Percentiles rank a stretch among this genome's conserved stretches.
These are phyloP conservation scores for Talaromyces albobiverticillius DNA, from an alignment of 2,329 filamentous ascomycete species.

Conservation along the genomic window DNA sequence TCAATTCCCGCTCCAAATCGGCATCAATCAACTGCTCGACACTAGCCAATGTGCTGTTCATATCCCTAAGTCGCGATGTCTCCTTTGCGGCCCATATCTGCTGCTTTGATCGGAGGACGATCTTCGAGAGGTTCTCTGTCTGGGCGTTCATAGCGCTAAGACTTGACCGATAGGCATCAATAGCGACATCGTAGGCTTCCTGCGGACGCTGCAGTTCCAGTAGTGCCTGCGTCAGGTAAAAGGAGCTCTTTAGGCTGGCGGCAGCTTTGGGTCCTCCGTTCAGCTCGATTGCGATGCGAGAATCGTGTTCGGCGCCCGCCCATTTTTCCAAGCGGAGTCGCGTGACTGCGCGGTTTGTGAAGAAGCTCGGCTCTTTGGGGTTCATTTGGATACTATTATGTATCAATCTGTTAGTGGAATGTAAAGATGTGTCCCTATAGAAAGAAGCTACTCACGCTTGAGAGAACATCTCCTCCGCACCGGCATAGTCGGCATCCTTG, in stretches of 20 bases:
- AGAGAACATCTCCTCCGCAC: slow-evolving; percentile 46
- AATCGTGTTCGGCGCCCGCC: slow-evolving; percentile 74
- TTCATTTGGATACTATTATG: slow-evolving; percentile 68
- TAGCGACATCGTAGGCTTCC: slow-evolving; percentile 68
- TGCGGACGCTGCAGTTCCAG: slow-evolving; percentile 69
- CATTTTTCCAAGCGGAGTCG: slow-evolving; percentile 71
- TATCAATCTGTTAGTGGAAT: no score
- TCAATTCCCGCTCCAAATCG: slow-evolving; percentile 37
- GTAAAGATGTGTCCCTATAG: no score
- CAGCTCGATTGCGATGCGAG: slow-evolving; percentile 69
- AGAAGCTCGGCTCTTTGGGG: slow-evolving; percentile 72
- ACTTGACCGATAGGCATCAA: slow-evolving; percentile 70
- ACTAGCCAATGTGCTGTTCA: slow-evolving; percentile 39
- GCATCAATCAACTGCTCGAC: slow-evolving; percentile 40
- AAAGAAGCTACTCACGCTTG: slow-evolving; percentile 47
- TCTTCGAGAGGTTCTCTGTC: slow-evolving; percentile 66
- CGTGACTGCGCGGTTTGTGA: slow-evolving; percentile 85
- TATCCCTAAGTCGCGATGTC: slow-evolving; percentile 42
- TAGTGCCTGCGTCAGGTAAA: slow-evolving; percentile 79
- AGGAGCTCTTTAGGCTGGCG: slow-evolving; percentile 74
- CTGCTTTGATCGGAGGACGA: slow-evolving; percentile 79
- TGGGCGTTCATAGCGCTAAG: slow-evolving; percentile 62
- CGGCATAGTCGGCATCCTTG: slow-evolving; percentile 43
- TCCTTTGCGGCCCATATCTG: slow-evolving; percentile 79
- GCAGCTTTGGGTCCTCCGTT: slow-evolving; percentile 46